Base-by-base conservation (phyloP, 83 land plant genomes). In the Isoetes engelmannii region DNA sequence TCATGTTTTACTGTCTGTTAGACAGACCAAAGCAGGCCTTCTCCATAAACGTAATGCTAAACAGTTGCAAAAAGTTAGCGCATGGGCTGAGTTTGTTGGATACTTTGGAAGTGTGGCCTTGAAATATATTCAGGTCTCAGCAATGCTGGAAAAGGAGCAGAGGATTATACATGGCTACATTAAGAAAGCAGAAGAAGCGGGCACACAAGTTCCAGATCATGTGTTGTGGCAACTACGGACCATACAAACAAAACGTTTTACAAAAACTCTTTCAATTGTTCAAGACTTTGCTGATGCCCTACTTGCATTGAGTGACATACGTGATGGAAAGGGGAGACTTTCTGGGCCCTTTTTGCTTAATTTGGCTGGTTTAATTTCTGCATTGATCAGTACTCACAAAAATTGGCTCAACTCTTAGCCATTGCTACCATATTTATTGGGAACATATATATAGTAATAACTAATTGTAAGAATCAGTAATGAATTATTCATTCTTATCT, bases 301-400 rank as follows among this genome's bases (percentile, higher is more conserved):
- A 19, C 84, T 94, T 84, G 88, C 97, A 10, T 58, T 94, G 67
- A 85, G 75, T 4, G 99, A 94, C 70, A 78, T 94, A 61, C 63
- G 87, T 15, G 86, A 88, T 58, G 85, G 85, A 4, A 83, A 84
- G 45, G 97, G 92, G 20, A 13, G 58, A 9, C 57, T 88, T 5
- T 78, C 84, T 7, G 72, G 47, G 20, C 90, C 97, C n/a, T 65
- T 90, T 49, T 44, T 86, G 60, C 55, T 90, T 55, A 75, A 96
- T n/a, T 80, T 55, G 15, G 92, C 97, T 47, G 99, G 99, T 13
- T 65, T 94, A 6, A 44, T 94, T 10, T 94, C 99, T 37, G 99
- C 99, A 5, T 62, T 90, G n/a, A 94, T 94, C 47, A 90, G 97
- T 49, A 79, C 97, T 18, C 93, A 90, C 61, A 94, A 90, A 86